Base-by-base conservation (phyloP, 1,284 basidiomycete genomes). In the Vanrija sp. region DNA sequence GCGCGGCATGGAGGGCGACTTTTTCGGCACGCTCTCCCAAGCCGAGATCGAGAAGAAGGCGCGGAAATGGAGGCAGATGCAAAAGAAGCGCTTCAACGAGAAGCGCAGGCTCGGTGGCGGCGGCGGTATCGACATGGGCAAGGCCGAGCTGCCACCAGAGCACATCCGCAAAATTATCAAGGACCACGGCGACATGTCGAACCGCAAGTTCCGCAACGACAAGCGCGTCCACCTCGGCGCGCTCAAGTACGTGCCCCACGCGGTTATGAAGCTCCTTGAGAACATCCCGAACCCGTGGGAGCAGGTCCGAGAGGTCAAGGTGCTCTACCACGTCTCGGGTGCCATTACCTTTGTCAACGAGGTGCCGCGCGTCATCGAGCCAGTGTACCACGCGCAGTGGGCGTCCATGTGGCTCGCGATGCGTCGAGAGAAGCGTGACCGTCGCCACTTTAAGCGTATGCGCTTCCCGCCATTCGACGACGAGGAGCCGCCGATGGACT, bases 401-500 rank as follows among this genome's bases (percentile, higher is more conserved):
- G 94, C 92, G 68, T 90, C 91, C 5, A 98, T 98, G 96, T 99
- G 96, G 96, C 82, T 99, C 39, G 95, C 96, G 19, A 98, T 98
- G 96, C 84, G 96, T 64, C 82, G 96, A 65, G 96, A 99, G 80
- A 99, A 99, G 82, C 86, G 96, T 57, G 96, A 99, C 76, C 89
- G 96, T 71, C 83, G 96, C 52, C 96, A 99, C 76, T 98, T 99
- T 81, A 99, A 99, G 81, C 91, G 96, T 51, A 98, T 99, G 94
- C 87, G 96, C n/a, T 99, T 99, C 80, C 96, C 96, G 38, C 96
- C 96, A 0, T 99, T 98, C 70, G 96, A 99, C 69, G 96, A 99
- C 71, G 96, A 99, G 78, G 96, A 99, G 73, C 96, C 93, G 14
- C 93, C 94, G 12, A 83, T 96, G 74, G 94, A 98, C 75, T 98